Percentiles rank a stretch among this genome's conserved stretches.
phyloP scores from a whole-genome alignment of 306 rosid genomes.

The Cicer judaicum region DNA sequence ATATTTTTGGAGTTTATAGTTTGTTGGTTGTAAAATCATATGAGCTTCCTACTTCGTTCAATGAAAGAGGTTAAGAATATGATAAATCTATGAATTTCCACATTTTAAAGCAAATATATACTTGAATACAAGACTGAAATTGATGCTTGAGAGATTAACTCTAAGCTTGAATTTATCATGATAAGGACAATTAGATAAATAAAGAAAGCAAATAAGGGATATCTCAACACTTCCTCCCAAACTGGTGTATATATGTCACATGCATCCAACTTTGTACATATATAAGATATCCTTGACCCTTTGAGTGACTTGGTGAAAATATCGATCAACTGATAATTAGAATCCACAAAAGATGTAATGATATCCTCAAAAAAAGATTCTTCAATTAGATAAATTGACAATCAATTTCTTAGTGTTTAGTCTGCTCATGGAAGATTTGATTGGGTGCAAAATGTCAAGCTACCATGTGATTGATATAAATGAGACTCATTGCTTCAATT shows the following conservation, averaged over 20 bases:
- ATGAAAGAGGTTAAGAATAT: conserved; percentile 36
- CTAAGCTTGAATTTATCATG: neutral
- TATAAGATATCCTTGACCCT: neutral
- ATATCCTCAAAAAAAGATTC: neutral
- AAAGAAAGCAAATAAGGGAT: neutral
- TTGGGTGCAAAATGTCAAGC: neutral
- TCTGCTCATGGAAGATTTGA: conserved; percentile 2
- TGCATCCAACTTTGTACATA: neutral
- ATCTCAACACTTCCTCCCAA: conserved; percentile 4
- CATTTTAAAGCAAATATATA: conserved; percentile 24
- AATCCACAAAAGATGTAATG: neutral
- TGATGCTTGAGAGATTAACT: conserved; percentile 1
- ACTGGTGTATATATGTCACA: neutral
- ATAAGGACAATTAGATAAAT: neutral
- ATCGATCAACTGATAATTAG: neutral
- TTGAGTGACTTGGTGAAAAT: neutral
- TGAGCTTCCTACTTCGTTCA: conserved; percentile 25
- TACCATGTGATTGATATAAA: neutral
- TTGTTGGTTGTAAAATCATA: conserved; percentile 23
- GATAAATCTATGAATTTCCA: conserved; percentile 19
- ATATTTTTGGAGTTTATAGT: conserved; percentile 32
- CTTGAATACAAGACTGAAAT: neutral
- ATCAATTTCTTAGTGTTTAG: neutral
- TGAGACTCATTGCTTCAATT: neutral
- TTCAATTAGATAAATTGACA: neutral